A percentile compares a stretch with the other conserved stretches of the same genome.
These are phyloP conservation scores for Wallacemonas sp. DNA, from an alignment of 208 protist species.

Conservation along the genomic window DNA sequence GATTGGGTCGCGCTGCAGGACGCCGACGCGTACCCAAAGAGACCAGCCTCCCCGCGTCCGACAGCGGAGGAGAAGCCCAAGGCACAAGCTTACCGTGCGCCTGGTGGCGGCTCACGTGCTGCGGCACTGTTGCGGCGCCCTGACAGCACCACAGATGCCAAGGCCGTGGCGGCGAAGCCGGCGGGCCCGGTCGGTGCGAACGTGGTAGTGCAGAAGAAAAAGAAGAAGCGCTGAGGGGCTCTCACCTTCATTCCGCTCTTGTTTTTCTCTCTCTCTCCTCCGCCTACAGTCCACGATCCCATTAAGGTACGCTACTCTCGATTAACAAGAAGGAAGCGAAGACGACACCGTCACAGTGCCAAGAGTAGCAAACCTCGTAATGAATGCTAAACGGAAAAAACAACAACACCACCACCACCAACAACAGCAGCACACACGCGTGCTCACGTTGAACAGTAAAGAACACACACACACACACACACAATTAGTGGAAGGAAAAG, in stretches of 20 bases:
- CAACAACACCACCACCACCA: too few relatives aligned
- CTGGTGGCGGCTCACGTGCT: constrained; percentile 54
- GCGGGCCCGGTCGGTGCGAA: constrained; percentile 62
- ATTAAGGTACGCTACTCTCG: too few relatives aligned
- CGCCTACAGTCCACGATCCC: background rate
- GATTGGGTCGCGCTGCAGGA: constrained; percentile 66
- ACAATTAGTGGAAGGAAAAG: too few relatives aligned
- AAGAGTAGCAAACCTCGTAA: too few relatives aligned
- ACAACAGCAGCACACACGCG: too few relatives aligned
- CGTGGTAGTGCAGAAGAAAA: constrained; percentile 53
- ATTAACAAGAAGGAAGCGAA: too few relatives aligned
- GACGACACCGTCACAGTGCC: too few relatives aligned
- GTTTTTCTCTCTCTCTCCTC: background rate
- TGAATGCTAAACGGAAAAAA: too few relatives aligned
- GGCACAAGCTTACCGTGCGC: constrained; percentile 74
- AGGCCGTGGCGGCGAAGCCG: constrained; percentile 49
- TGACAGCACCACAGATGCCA: constrained; percentile 28
- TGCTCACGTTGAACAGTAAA: too few relatives aligned
- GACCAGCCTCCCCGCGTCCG: constrained; percentile 48
- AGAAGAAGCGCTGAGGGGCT: constrained; percentile 48
- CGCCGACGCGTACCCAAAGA: constrained; percentile 32
- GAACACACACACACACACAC: too few relatives aligned
- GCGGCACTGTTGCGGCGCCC: constrained; percentile 60
- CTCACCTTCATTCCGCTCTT: constrained; percentile 14
- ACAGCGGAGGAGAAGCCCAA: constrained; percentile 49